Percentiles rank a stretch among this genome's conserved stretches.
Conservation (phyloP, 306 rosid genomes). For the Hylodesmum podocarpum region DNA sequence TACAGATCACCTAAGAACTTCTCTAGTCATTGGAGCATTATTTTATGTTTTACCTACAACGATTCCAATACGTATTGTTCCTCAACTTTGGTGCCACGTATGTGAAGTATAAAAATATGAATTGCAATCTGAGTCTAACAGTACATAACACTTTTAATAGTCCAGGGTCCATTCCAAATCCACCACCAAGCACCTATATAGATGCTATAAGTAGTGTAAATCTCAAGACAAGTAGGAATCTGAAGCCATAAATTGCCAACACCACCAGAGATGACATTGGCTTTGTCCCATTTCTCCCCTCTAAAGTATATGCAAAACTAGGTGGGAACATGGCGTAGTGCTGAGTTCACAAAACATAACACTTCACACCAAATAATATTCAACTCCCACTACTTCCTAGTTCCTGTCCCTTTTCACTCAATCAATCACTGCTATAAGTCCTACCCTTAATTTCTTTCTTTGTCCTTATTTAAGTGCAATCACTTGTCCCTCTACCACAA, state of each 20-base stretch:
- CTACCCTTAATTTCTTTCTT: not conserved
- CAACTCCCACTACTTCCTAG: slow-evolving; percentile 42
- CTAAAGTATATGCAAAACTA: slow-evolving; percentile 43
- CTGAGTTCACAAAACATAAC: slow-evolving; percentile 35
- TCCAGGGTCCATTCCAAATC: slow-evolving; percentile 19
- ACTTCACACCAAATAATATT: slow-evolving; percentile 27
- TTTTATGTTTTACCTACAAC: slow-evolving; percentile 2
- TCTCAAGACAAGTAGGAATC: slow-evolving; percentile 43
- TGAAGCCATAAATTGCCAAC: slow-evolving; percentile 46
- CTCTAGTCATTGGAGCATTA: not conserved
- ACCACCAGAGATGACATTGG: slow-evolving; percentile 47
- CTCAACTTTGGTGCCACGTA: not conserved
- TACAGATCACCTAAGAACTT: not conserved
- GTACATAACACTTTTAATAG: slow-evolving; percentile 13
- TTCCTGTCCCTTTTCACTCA: slow-evolving; percentile 16
- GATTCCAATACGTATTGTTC: slow-evolving; percentile 4
- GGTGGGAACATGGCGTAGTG: slow-evolving; percentile 42
- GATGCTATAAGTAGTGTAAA: slow-evolving; percentile 38
- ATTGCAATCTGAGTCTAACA: not conserved
- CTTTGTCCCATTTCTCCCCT: slow-evolving; percentile 42
- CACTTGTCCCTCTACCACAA: slow-evolving; percentile 20
- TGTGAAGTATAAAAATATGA: not conserved
- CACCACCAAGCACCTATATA: slow-evolving; percentile 17
- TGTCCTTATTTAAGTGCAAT: slow-evolving; percentile 42
- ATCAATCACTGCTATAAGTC: slow-evolving; percentile 16